Conservation (phyloP, 192 early-diverging fungal species). For the Funneliformis geosporum region DNA sequence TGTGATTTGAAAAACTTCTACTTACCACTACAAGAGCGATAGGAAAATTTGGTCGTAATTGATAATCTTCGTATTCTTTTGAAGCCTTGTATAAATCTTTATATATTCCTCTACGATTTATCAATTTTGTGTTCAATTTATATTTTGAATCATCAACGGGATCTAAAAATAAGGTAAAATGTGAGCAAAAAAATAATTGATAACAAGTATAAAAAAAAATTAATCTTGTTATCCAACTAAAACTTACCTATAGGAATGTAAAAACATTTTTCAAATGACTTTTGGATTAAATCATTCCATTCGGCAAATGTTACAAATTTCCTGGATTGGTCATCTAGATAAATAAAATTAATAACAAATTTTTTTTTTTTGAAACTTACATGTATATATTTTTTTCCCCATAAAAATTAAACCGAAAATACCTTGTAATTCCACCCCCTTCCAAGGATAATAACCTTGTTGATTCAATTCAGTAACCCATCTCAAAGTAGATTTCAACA, state of each 20-base stretch:
- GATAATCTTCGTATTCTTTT: slow-evolving; percentile 81
- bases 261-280: slow-evolving; percentile 84
- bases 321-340: slow-evolving; percentile 37
- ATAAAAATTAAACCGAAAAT: background rate
- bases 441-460: slow-evolving; percentile 44
- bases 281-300: slow-evolving; percentile 81
- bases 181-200: background rate
- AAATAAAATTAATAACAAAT: background rate
- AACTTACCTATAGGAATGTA: slow-evolving; percentile 80
- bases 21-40: slow-evolving; percentile 81
- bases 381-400: background rate
- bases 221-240: background rate
- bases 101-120: slow-evolving; percentile 92
- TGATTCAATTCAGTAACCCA: slow-evolving; percentile 71
- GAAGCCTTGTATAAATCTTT: slow-evolving; percentile 83
- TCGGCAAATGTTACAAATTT: slow-evolving; percentile 58
- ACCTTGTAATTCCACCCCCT: slow-evolving; percentile 53
- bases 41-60: slow-evolving; percentile 89
- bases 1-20: background rate
- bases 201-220: background rate
- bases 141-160: slow-evolving; percentile 62
- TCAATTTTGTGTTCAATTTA: slow-evolving; percentile 58
- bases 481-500: slow-evolving; percentile 80
- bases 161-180: slow-evolving; percentile 41
- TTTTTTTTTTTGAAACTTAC: too few relatives aligned